These are phyloP conservation scores for Teratosphaeriaceae sp. DNA, from an alignment of 2,329 filamentous ascomycete species.

Conservation along the genomic window DNA sequence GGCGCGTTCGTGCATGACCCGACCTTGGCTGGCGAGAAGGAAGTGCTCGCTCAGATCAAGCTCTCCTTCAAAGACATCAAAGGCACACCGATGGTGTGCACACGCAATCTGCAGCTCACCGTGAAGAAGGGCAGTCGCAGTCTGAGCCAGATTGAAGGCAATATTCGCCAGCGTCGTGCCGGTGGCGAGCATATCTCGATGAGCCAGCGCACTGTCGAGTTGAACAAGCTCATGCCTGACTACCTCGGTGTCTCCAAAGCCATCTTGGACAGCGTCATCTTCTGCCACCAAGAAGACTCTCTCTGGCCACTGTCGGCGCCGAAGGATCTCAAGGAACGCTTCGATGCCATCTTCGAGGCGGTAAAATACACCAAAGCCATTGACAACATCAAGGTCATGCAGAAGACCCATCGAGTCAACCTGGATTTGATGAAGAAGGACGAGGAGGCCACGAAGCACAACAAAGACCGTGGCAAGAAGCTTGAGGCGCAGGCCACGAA, in stretches of 20 bases:
- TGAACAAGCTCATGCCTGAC: conserved; percentile 59
- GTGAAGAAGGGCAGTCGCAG: conserved; percentile 72
- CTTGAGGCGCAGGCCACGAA: conserved; percentile 38
- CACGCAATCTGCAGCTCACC: conserved; percentile 75
- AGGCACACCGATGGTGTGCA: conserved; percentile 72
- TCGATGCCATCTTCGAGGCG: conserved; percentile 97
- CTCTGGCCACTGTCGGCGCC: conserved; percentile 95
- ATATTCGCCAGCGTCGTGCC: conserved; percentile 69
- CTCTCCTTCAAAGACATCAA: conserved; percentile 76
- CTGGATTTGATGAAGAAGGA: conserved; percentile 65
- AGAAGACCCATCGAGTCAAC: conserved; percentile 75
- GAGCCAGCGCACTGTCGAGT: conserved; percentile 72
- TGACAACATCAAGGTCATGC: conserved; percentile 81
- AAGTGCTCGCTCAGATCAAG: conserved; percentile 86
- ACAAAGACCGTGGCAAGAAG: conserved; percentile 77
- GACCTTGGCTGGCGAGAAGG: conserved; percentile 81
- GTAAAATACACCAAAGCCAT: conserved; percentile 96
- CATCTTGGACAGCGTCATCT: conserved; percentile 90
- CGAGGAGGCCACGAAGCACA: conserved; percentile 69
- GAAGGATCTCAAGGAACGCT: conserved; percentile 77
- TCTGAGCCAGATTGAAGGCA: conserved; percentile 79
- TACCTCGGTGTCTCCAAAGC: conserved; percentile 85
- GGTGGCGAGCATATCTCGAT: conserved; percentile 71
- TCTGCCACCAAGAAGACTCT: conserved; percentile 97
- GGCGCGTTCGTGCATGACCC: conserved; percentile 97